Percentiles rank a stretch among this genome's conserved stretches.
Evolutionary conservation across 768 basidiomycete species (phyloP).

Genomic region (Boletellus emodensis): DNA sequence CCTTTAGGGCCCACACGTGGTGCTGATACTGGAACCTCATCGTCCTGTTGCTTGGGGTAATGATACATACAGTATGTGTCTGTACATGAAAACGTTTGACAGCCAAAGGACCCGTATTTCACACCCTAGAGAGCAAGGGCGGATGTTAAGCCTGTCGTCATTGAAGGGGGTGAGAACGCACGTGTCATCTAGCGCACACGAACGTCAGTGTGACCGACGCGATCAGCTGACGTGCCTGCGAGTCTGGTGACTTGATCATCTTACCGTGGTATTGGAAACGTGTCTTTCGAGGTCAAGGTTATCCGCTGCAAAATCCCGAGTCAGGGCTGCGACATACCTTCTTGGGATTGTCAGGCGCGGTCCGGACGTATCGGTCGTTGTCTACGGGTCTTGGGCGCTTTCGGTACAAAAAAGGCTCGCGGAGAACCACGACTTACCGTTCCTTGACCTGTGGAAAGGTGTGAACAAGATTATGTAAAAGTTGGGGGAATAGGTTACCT

Average conservation of each 20-base stretch:
- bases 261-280: conserved; percentile 79
- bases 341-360: conserved; percentile 82
- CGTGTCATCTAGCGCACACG: conserved; percentile 50
- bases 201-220: conserved; percentile 1
- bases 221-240: conserved; percentile 12
- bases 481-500: conserved; percentile 42
- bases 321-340: conserved; percentile 47
- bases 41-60: background rate
- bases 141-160: background rate
- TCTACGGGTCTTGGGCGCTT: conserved; percentile 58
- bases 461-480: background rate
- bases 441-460: conserved; percentile 49
- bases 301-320: conserved; percentile 1
- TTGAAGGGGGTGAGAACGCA: conserved; percentile 33
- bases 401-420: conserved; percentile 1
- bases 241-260: conserved; percentile 13
- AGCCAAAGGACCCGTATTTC: conserved; percentile 13
- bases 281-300: conserved; percentile 44
- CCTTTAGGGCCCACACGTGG: background rate
- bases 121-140: conserved; percentile 33
- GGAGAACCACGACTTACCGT: conserved; percentile 42
- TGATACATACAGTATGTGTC: conserved; percentile 21
- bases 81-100: conserved; percentile 18
- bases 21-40: conserved; percentile 1
- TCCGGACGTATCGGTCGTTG: conserved; percentile 77